A percentile compares a stretch with the other conserved stretches of the same genome.
Evolutionary conservation across 768 basidiomycete species (phyloP).

Genomic region (Termitomyces sp.): DNA sequence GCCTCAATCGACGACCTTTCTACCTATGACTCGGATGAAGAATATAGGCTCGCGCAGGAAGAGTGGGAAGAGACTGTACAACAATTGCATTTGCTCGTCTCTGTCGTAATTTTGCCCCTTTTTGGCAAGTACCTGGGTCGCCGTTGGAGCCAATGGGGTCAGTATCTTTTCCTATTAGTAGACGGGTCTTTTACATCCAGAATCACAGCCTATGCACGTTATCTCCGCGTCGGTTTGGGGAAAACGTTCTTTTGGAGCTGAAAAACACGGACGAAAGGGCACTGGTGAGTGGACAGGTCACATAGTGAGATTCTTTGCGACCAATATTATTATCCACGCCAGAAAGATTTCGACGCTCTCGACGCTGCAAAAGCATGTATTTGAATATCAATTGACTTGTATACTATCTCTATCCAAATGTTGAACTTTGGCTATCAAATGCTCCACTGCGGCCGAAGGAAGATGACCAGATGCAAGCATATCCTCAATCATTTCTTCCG

Average conservation of each 20-base stretch:
- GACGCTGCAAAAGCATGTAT: neutral
- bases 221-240: slow-evolving; percentile 56
- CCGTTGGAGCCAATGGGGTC: slow-evolving; percentile 83
- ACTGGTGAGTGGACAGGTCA: neutral
- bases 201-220: slow-evolving; percentile 61
- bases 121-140: slow-evolving; percentile 87
- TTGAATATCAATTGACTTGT: neutral
- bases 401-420: slow-evolving; percentile 1
- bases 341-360: neutral
- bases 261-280: slow-evolving; percentile 6
- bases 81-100: slow-evolving; percentile 77
- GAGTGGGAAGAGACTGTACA: slow-evolving; percentile 92
- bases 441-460: slow-evolving; percentile 38
- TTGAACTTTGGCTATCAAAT: slow-evolving; percentile 46
- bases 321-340: neutral
- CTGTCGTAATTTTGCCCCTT: slow-evolving; percentile 78
- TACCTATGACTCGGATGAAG: slow-evolving; percentile 60
- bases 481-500: slow-evolving; percentile 52
- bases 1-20: slow-evolving; percentile 57
- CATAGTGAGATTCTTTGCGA: neutral
- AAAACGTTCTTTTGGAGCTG: slow-evolving; percentile 57
- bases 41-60: slow-evolving; percentile 71
- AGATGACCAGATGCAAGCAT: slow-evolving; percentile 45
- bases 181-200: slow-evolving; percentile 1
- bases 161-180: slow-evolving; percentile 18